These are phyloP conservation scores for Sedum album DNA, from an alignment of 164 flowering plant genomes.

Conservation along the genomic window DNA sequence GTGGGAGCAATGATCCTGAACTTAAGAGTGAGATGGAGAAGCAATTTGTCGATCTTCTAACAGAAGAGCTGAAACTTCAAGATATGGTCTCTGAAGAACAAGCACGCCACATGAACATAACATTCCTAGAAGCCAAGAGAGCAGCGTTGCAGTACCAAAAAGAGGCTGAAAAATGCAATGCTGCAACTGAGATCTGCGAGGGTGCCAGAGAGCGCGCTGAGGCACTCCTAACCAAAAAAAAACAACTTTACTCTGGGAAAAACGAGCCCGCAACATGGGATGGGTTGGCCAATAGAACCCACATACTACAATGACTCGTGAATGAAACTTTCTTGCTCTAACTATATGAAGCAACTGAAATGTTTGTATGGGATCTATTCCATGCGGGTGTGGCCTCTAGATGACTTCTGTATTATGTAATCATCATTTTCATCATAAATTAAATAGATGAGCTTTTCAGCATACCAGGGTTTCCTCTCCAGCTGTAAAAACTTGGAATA, in stretches of 20 bases:
- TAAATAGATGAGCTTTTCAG: neutral
- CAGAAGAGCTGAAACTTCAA: constrained; percentile 76
- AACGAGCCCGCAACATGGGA: constrained; percentile 62
- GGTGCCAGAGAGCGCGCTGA: constrained; percentile 73
- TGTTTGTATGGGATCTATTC: neutral
- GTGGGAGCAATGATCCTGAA: constrained; percentile 80
- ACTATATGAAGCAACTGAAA: neutral
- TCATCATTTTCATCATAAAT: neutral
- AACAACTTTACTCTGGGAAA: constrained; percentile 67
- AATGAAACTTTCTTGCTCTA: neutral
- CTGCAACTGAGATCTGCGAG: constrained; percentile 87
- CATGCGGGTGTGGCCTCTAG: neutral
- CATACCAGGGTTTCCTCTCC: neutral
- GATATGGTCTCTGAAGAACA: constrained; percentile 59
- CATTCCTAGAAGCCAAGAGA: constrained; percentile 65
- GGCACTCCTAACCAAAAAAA: constrained; percentile 56
- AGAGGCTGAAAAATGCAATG: constrained; percentile 86
- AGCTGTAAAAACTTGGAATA: neutral
- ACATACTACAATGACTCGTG: neutral
- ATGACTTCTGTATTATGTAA: neutral
- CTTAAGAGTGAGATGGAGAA: constrained; percentile 81
- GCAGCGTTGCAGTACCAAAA: constrained; percentile 66
- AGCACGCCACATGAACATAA: constrained; percentile 54
- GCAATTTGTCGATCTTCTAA: constrained; percentile 72
- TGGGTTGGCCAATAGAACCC: constrained; percentile 51